Base-by-base conservation (phyloP, 441 rosid genomes). In the Pelargonium cotyledonis region DNA sequence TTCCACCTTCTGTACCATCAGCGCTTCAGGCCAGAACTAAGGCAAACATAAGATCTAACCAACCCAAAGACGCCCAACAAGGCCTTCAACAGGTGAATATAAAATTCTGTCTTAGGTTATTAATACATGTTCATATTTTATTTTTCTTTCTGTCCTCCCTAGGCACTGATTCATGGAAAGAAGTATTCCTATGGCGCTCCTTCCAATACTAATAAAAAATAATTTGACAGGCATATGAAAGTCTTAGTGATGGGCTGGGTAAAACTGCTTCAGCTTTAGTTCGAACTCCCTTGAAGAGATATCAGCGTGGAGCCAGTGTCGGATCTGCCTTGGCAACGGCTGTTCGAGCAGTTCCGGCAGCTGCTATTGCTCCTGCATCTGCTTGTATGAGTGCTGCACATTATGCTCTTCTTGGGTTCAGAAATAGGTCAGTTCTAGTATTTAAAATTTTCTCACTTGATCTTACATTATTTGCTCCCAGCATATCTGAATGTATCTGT, bases 301-400 rank as follows among this genome's bases (percentile, higher is more conserved):
- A 82, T 77, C 97, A 91, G 76, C 92, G 87, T n/a, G 99, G 98
- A 73, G 92, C 87, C 21, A 89, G 93, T 77, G 91, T 92, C 14
- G 86, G 91, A 60, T 89, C 96, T 74, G 97, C 94, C 70, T 75
- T 89, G 83, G 91, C 90, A 51, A 83, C 96, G 69, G 96, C 86
- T 68, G 80, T 91, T 55, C 82, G 78, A 73, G 96, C 88, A 69
- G 91, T 92, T 79, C 99, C 99, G 73, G 85, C 95, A 44, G 99
- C 99, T 81, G 90, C 96, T 75, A 80, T 95, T 77, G 91, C 96
- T 77, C 97, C 97, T 0, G 89, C 89, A 73, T 86, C 98, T 76
- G 96, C 95, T 68, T 87, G 92, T 81, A 95, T 91, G 23, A 83
- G 84, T 62, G 97, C 99, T 16, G 78, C 88, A 23, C 95, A 92